These are phyloP conservation scores for Solanum chilense DNA, from an alignment of 257 asterid species.

Conservation along the genomic window DNA sequence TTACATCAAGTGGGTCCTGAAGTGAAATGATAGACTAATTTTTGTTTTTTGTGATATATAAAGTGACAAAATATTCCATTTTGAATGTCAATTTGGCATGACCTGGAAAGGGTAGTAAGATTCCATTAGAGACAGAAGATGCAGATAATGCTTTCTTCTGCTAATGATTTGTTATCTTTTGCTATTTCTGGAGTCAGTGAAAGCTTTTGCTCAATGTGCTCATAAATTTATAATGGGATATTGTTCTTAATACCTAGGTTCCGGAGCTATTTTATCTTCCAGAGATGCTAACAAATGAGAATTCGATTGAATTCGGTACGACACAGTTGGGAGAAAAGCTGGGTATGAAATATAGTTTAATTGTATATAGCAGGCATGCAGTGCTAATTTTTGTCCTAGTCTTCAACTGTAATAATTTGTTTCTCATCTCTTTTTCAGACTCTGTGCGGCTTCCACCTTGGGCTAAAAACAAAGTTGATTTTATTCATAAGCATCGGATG, in stretches of 20 bases:
- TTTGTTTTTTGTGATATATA: background rate
- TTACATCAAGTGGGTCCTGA: background rate
- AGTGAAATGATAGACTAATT: background rate
- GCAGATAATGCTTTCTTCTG: background rate
- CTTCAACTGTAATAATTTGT: background rate
- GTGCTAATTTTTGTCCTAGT: background rate
- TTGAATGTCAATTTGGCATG: background rate
- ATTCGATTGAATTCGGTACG: conserved; percentile 74
- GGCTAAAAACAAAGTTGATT: conserved; percentile 90
- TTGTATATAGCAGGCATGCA: background rate
- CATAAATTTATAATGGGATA: background rate
- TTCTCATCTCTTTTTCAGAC: conserved; percentile 31
- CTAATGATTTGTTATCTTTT: background rate
- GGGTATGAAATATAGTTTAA: conserved; percentile 37
- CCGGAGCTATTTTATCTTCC: conserved; percentile 93
- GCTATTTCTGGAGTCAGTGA: background rate
- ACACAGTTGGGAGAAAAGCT: conserved; percentile 88
- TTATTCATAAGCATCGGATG: conserved; percentile 89
- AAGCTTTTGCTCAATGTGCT: conserved; percentile 4
- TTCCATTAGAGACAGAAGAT: background rate
- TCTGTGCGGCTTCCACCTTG: conserved; percentile 84
- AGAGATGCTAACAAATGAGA: conserved; percentile 69
- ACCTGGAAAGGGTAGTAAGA: background rate
- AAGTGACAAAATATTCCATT: background rate
- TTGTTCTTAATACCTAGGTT: conserved; percentile 36